Percentiles rank a stretch among this genome's conserved stretches.
Evolutionary conservation across 1,284 basidiomycete species (phyloP).

Genomic region (Rhodotorula sp.): DNA sequence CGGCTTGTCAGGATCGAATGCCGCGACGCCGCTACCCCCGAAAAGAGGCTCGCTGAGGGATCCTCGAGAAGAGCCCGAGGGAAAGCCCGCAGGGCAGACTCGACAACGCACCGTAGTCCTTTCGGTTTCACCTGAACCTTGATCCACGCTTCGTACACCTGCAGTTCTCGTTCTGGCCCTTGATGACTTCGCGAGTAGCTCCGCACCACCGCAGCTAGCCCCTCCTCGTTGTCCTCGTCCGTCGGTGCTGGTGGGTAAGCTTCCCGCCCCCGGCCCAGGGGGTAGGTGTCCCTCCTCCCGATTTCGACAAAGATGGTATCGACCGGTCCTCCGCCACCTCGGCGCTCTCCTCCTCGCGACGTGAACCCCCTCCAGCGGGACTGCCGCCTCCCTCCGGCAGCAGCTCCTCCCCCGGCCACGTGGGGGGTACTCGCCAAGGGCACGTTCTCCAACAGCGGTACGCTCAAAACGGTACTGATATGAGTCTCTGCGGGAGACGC

Average conservation of each 20-base stretch:
- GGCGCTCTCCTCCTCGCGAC: no score
- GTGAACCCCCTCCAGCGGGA: not conserved
- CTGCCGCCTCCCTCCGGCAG: no score
- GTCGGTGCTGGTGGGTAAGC: no score
- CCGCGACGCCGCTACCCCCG: not conserved
- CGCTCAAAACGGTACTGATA: not conserved
- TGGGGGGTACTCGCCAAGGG: not conserved
- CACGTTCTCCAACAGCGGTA: conserved; percentile 3
- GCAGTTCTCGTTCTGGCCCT: conserved; percentile 9
- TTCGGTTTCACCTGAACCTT: conserved; percentile 1
- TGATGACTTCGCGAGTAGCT: no score
- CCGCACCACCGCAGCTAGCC: not conserved
- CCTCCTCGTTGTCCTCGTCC: not conserved
- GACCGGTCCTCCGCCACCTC: not conserved
- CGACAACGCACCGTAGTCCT: conserved; percentile 6
- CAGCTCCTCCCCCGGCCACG: not conserved
- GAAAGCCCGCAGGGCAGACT: no score
- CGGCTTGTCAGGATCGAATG: no score
- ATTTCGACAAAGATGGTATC: conserved; percentile 2
- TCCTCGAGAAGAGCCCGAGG: not conserved
- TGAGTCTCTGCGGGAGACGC: no score
- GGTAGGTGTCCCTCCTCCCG: conserved; percentile 8
- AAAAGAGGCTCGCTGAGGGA: no score
- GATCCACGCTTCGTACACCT: conserved; percentile 18
- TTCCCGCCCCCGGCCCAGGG: not conserved